phyloP scores from a whole-genome alignment of 495 filamentous ascomycete species.

The Pyrenopolyporus hunteri region DNA sequence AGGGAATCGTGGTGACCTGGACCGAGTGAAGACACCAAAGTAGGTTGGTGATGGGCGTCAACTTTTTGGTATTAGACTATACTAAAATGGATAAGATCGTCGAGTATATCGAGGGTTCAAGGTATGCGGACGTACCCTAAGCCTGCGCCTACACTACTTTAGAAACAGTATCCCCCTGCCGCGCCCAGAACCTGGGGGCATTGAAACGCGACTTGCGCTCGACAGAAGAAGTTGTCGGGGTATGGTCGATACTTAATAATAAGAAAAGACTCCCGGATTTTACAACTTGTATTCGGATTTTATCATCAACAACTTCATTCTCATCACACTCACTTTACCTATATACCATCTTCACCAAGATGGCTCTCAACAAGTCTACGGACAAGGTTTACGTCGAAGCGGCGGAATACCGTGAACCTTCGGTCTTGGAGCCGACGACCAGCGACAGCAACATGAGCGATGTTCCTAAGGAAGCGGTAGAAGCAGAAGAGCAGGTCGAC shows the following conservation, averaged over 20 bases:
- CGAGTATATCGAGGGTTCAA: background rate
- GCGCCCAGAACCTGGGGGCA: constrained; percentile 10
- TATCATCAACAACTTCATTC: constrained; percentile 1
- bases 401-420: constrained; percentile 20
- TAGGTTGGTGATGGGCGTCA: constrained; percentile 14
- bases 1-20: constrained; percentile 7
- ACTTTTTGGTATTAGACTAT: constrained; percentile 7
- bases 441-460: constrained; percentile 12
- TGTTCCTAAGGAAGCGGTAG: constrained; percentile 5
- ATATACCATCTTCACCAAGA: constrained; percentile 13
- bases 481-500: constrained; percentile 18
- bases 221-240: background rate
- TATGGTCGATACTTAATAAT: constrained; percentile 11
- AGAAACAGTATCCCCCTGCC: constrained; percentile 16
- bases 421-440: constrained; percentile 6
- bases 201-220: constrained; percentile 28
- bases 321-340: constrained; percentile 1
- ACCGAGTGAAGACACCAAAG: constrained; percentile 2
- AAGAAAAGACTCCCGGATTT: constrained; percentile 10
- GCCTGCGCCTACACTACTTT: constrained; percentile 19
- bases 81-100: background rate
- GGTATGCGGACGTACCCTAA: background rate
- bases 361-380: constrained; percentile 16
- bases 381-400: constrained; percentile 10
- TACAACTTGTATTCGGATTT: background rate